phyloP scores from a whole-genome alignment of 768 basidiomycete species.

The Asterophora lycoperdoides region DNA sequence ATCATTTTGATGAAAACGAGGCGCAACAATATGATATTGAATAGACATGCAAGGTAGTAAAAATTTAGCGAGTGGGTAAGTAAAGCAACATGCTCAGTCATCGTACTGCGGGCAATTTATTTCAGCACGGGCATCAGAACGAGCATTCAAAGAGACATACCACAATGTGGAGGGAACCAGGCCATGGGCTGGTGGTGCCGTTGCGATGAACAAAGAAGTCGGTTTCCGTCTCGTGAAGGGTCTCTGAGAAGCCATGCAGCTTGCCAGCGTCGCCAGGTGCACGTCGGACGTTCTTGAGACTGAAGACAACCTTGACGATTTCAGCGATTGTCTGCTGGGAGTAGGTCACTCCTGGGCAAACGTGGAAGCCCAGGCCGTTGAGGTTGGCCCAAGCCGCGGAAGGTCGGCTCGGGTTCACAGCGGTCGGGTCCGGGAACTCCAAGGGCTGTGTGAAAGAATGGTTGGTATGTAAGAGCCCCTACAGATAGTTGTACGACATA shows the following conservation, averaged over 20 bases:
- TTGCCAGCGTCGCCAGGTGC: conserved; percentile 41
- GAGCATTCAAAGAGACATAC: conserved; percentile 25
- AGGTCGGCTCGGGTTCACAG: conserved; percentile 37
- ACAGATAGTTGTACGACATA: no score
- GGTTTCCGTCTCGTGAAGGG: conserved; percentile 31
- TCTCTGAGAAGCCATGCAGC: conserved; percentile 29
- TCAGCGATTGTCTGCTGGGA: conserved; percentile 37
- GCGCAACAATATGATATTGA: no score
- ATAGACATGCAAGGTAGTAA: no score
- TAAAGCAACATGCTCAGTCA: no score
- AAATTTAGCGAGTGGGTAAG: no score
- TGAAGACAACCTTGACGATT: conserved; percentile 42
- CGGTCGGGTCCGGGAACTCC: conserved; percentile 39
- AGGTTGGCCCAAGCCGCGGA: conserved; percentile 24
- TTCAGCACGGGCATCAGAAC: no score
- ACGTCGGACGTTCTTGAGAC: conserved; percentile 40
- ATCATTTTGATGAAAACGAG: no score
- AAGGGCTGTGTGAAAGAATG: conserved; percentile 28
- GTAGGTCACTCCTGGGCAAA: conserved; percentile 33
- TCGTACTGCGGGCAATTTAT: no score
- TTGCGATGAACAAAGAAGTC: conserved; percentile 31
- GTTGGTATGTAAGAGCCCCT: no score
- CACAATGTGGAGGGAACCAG: conserved; percentile 32
- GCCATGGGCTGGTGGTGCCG: conserved; percentile 33
- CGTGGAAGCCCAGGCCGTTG: conserved; percentile 37